phyloP scores from a whole-genome alignment of 164 flowering plant species.

The Annona squamosa region DNA sequence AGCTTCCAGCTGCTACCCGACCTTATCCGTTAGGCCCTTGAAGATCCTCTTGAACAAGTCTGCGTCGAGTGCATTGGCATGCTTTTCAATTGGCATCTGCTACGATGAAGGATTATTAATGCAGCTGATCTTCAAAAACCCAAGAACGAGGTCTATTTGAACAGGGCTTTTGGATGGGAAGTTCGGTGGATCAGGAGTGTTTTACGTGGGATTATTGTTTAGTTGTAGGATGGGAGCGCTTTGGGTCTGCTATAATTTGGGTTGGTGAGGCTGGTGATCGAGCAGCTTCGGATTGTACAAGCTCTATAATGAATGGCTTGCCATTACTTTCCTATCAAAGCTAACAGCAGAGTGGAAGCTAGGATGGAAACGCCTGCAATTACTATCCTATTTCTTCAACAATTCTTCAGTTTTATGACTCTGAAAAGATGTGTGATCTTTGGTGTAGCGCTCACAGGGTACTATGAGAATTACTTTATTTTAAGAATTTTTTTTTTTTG shows the following conservation, averaged over 20 bases:
- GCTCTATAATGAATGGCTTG: conserved; percentile 28
- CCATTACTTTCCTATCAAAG: conserved; percentile 28
- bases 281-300: conserved; percentile 36
- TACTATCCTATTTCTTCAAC: conserved; percentile 70
- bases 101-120: conserved; percentile 54
- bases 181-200: conserved; percentile 15
- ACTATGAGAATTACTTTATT: too few relatives aligned
- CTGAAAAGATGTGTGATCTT: conserved; percentile 39
- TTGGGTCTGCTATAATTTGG: conserved; percentile 32
- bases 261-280: conserved; percentile 28
- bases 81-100: conserved; percentile 36
- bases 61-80: conserved; percentile 35
- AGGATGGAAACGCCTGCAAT: conserved; percentile 63
- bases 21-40: conserved; percentile 66
- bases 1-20: conserved; percentile 88
- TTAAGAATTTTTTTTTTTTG: too few relatives aligned
- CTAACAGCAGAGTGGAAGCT: conserved; percentile 35
- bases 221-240: conserved; percentile 34
- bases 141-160: conserved; percentile 76
- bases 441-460: too few relatives aligned
- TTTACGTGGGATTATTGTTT: conserved; percentile 19
- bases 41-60: conserved; percentile 73
- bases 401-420: conserved; percentile 60
- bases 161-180: conserved; percentile 62
- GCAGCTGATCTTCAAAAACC: conserved; percentile 41